phyloP scores from a whole-genome alignment of 257 asterid species.

The Forsythia viridissima region DNA sequence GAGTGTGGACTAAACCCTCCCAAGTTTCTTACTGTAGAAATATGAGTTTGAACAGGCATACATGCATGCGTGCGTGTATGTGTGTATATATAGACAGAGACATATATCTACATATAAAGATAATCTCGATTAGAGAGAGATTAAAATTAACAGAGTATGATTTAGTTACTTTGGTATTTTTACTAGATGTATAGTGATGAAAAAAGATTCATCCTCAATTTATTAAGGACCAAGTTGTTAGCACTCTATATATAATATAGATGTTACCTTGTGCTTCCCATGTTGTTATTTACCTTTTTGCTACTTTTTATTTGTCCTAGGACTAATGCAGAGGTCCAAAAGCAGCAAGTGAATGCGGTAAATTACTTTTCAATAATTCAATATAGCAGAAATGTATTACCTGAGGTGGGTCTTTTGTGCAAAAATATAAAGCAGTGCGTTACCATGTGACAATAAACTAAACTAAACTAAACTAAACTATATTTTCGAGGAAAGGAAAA shows the following conservation, averaged over 20 bases:
- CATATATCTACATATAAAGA: not conserved
- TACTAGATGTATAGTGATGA: not conserved
- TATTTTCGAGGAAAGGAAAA: not conserved
- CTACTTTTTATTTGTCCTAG: conserved; percentile 2
- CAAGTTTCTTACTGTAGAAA: not conserved
- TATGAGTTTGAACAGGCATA: conserved; percentile 1
- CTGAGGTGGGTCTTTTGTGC: not conserved
- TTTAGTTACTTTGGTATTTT: not conserved
- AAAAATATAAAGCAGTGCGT: not conserved
- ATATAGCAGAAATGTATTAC: not conserved
- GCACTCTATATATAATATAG: not conserved
- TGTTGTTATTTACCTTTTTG: not conserved
- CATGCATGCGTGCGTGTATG: not conserved
- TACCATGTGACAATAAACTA: not conserved
- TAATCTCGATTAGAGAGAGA: not conserved
- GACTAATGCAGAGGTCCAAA: conserved; percentile 16
- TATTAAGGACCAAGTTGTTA: not conserved
- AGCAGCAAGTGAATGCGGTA: conserved; percentile 14
- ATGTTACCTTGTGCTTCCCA: conserved; percentile 21
- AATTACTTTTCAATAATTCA: conserved; percentile 1
- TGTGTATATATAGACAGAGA: too few species aligned
- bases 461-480: not conserved
- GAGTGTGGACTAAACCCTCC: conserved; percentile 28
- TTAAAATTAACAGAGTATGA: conserved; percentile 10
- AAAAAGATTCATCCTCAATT: not conserved